Conservation (phyloP, 306 rosid genomes). For the Acacia confusa region DNA sequence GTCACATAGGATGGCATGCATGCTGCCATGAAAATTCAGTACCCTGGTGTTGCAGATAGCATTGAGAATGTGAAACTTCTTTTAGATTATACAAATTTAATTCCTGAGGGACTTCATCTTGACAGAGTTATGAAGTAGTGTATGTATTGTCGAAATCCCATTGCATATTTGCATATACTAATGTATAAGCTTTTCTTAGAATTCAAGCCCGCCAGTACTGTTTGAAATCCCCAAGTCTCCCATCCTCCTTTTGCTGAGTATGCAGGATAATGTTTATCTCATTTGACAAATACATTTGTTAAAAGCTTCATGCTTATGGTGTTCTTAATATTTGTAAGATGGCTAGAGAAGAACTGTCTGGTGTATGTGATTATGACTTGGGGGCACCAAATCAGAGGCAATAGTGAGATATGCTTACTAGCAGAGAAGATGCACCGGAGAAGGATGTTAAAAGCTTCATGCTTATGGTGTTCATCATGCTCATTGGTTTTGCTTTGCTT, state of each 20-base stretch:
- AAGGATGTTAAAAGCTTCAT: slow-evolving; percentile 20
- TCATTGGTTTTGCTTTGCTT: background rate
- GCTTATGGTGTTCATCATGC: slow-evolving; percentile 14
- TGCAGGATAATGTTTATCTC: slow-evolving; percentile 10
- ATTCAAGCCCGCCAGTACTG: slow-evolving; percentile 26
- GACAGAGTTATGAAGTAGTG: slow-evolving; percentile 88
- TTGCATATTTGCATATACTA: no score
- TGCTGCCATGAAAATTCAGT: slow-evolving; percentile 94
- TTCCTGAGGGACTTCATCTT: slow-evolving; percentile 91
- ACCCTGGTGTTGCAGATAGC: slow-evolving; percentile 97
- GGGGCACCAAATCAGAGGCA: slow-evolving; percentile 83
- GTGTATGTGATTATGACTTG: slow-evolving; percentile 86
- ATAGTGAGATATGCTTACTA: slow-evolving; percentile 60
- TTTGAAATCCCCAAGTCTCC: slow-evolving; percentile 24
- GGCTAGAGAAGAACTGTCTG: slow-evolving; percentile 88
- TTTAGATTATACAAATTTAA: slow-evolving; percentile 78
- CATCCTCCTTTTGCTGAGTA: slow-evolving; percentile 28
- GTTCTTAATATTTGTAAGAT: slow-evolving; percentile 53
- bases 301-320: slow-evolving; percentile 27
- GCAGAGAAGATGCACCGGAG: slow-evolving; percentile 30
- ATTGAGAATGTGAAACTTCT: slow-evolving; percentile 90
- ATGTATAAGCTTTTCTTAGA: slow-evolving; percentile 14
- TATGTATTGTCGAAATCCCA: slow-evolving; percentile 15
- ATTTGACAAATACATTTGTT: slow-evolving; percentile 23
- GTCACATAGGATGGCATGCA: slow-evolving; percentile 72